These are phyloP conservation scores for Angomonas desouzai DNA, from an alignment of 208 protist genomes.

Conservation along the genomic window DNA sequence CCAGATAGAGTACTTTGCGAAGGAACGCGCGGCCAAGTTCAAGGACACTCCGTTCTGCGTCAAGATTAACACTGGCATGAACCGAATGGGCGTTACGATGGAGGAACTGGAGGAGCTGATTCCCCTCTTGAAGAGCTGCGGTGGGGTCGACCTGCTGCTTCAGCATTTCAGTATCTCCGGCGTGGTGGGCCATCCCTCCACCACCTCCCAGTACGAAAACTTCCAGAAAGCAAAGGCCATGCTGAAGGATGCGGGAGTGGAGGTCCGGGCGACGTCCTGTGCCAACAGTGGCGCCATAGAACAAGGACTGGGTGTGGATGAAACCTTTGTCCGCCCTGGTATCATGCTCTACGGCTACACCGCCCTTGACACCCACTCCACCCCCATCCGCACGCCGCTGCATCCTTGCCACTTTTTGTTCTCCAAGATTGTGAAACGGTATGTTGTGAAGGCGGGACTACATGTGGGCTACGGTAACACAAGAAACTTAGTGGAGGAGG, in stretches of 20 bases:
- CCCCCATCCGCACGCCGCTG: conserved; percentile 15
- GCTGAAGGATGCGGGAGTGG: conserved; percentile 35
- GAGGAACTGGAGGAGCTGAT: conserved; percentile 27
- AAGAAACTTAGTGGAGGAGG: conserved; percentile 28
- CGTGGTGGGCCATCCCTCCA: conserved; percentile 33
- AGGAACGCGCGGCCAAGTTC: conserved; percentile 26
- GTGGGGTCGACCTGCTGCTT: conserved; percentile 37
- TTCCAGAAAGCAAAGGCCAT: conserved; percentile 33
- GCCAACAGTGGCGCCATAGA: conserved; percentile 52
- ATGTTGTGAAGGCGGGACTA: conserved; percentile 30
- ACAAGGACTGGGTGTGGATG: conserved; percentile 34
- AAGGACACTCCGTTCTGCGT: conserved; percentile 37
- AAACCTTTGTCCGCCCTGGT: conserved; percentile 44
- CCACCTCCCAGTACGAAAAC: conserved; percentile 26
- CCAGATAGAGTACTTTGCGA: conserved; percentile 38
- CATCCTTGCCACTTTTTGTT: conserved; percentile 37
- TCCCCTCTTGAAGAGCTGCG: conserved; percentile 33
- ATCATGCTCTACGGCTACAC: conserved; percentile 53
- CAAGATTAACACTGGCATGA: conserved; percentile 57
- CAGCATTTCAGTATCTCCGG: conserved; percentile 56
- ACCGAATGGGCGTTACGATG: conserved; percentile 35
- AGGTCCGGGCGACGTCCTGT: conserved; percentile 43
- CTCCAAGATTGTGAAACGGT: conserved; percentile 44
- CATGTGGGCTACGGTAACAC: conserved; percentile 49
- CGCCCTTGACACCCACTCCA: conserved; percentile 25